phyloP scores from a whole-genome alignment of 1,284 basidiomycete species.

The Coniferiporia sulphurascens region DNA sequence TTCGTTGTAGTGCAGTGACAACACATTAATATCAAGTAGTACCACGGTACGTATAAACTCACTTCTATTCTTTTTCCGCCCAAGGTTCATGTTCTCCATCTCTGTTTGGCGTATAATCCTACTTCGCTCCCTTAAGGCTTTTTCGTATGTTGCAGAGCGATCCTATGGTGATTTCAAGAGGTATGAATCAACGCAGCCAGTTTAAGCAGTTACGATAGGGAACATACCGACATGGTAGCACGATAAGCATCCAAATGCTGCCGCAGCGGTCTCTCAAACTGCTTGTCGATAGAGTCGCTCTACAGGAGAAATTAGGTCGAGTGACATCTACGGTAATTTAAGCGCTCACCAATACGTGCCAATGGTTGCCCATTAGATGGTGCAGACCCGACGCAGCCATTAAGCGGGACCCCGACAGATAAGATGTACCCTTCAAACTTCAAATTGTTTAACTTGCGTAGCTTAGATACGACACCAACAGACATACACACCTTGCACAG shows the following conservation, averaged over 20 bases:
- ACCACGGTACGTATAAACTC: slow-evolving; percentile 27
- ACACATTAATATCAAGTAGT: background rate
- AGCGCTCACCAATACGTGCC: slow-evolving; percentile 71
- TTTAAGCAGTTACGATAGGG: background rate
- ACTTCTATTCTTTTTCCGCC: slow-evolving; percentile 74
- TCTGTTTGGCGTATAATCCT: slow-evolving; percentile 87
- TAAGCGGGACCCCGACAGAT: slow-evolving; percentile 71
- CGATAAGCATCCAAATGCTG: slow-evolving; percentile 83
- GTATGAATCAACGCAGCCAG: slow-evolving; percentile 13
- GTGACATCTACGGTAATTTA: too few species aligned
- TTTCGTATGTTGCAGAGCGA: slow-evolving; percentile 77
- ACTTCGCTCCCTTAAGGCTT: slow-evolving; percentile 75
- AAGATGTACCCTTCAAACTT: slow-evolving; percentile 74
- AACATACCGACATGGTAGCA: slow-evolving; percentile 61
- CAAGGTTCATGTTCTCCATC: slow-evolving; percentile 72
- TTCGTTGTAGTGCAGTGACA: background rate
- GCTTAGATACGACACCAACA: slow-evolving; percentile 11
- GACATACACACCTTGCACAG: slow-evolving; percentile 65
- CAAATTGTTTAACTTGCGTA: background rate
- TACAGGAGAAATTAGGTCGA: slow-evolving; percentile 27
- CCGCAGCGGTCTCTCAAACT: slow-evolving; percentile 85
- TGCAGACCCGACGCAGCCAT: slow-evolving; percentile 88
- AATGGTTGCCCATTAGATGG: slow-evolving; percentile 89
- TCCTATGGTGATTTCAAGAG: slow-evolving; percentile 42
- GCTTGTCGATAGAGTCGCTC: slow-evolving; percentile 84